Evolutionary conservation across 2,329 filamentous ascomycete species (phyloP), one percentile per base, ranked within the genome.

Genomic region (Xylaria sp.): DNA sequence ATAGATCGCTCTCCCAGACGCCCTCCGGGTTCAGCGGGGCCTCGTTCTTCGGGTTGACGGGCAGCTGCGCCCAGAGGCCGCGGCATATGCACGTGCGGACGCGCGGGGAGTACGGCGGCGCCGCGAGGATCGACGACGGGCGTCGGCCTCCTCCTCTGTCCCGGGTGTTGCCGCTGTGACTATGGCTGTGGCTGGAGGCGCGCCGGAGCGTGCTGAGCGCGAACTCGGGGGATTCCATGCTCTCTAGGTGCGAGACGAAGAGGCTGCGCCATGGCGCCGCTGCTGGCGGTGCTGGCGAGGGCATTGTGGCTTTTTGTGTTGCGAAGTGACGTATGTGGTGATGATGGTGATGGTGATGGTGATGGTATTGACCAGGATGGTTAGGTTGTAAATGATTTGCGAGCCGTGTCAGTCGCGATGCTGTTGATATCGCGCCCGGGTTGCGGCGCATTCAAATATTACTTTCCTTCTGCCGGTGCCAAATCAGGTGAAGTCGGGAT

Each of bases 21-120:
- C 88, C 81, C 7, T 82, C 74, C 4, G 92, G 90, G 79, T 98
- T 98, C 71, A 85, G 84, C 71, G 89, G 85, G 2, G 93, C 91
- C 41, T 88, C 82, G 80, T 96, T 95, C 79, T 90, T 89, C 52
- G 89, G 87, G 81, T 94, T 93, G 62, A 84, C 85, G 3, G 91
- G 90, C 0, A 97, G 84, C 65, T 87, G 86, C 0, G 90, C 90
- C 89, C 92, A 97, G 82, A 97, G 90, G 74, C 94, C 94, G 69
- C 95, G 91, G 82, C 90, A 95, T 76, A 97, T 89, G 81, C 94
- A 96, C 76, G 89, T 94, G 63, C 94, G 89, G 9, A 89, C 91
- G 63, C 93, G 88, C 1, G 90, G 86, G 5, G 77, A 66, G 71
- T 79, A 80, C 48, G 25, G 39, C 1, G 84, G 73, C 70, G 82